phyloP scores from a whole-genome alignment of 371 early-diverging fungal genomes.

The Mortierella sp. region DNA sequence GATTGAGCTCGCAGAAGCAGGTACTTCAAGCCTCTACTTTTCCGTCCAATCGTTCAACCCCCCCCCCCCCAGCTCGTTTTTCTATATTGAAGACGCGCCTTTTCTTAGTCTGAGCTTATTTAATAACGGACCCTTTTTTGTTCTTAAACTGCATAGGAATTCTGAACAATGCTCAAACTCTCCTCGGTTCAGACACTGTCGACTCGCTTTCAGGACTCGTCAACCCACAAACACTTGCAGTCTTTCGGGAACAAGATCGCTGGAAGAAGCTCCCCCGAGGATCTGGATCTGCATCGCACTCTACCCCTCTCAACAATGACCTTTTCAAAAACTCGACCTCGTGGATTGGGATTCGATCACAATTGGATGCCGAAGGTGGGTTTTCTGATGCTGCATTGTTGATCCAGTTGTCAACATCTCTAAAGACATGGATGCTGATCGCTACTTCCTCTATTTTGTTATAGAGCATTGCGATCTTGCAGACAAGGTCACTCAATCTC shows the following conservation, averaged over 20 bases:
- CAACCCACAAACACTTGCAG: constrained; percentile 48
- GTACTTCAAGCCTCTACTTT: constrained; percentile 16
- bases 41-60: neutral
- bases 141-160: constrained; percentile 17
- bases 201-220: constrained; percentile 48
- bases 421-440: neutral
- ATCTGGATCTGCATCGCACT: constrained; percentile 5
- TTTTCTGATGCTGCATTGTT: neutral
- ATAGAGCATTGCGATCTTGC: constrained; percentile 40
- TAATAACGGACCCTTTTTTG: neutral
- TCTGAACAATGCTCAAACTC: constrained; percentile 52
- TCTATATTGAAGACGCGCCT: neutral
- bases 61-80: no score
- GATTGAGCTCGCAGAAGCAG: constrained; percentile 54
- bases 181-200: constrained; percentile 41
- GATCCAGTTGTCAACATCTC: neutral
- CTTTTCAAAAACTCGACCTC: constrained; percentile 36
- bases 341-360: constrained; percentile 46
- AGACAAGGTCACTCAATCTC: constrained; percentile 22
- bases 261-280: constrained; percentile 44
- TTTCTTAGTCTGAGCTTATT: neutral
- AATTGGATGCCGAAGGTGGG: constrained; percentile 48
- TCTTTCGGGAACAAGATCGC: constrained; percentile 52
- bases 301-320: constrained; percentile 26
- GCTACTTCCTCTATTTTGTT: neutral